phyloP scores from a whole-genome alignment of 1,139 yeast genomes.

The Komagataea norvegica region DNA sequence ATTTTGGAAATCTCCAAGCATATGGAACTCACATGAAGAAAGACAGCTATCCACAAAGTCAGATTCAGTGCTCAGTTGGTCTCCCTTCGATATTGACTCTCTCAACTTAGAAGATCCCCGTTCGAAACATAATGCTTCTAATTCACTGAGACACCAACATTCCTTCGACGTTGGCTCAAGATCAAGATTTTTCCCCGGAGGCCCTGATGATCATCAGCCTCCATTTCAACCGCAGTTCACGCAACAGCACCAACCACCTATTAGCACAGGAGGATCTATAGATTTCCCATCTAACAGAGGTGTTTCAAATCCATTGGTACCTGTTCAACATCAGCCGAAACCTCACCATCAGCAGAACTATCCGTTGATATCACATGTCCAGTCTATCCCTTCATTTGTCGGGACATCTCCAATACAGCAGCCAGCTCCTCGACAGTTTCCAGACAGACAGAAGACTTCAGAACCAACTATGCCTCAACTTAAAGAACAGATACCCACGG shows the following conservation, averaged over 20 bases:
- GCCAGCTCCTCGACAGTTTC: background rate
- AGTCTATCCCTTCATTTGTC: background rate
- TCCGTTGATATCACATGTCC: background rate
- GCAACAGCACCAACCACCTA: constrained; percentile 12
- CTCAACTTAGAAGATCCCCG: constrained; percentile 18
- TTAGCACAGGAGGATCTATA: constrained; percentile 4
- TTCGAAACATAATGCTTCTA: background rate
- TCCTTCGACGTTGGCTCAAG: constrained; percentile 17
- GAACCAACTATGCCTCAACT: background rate
- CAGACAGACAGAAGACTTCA: background rate
- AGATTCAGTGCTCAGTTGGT: constrained; percentile 24
- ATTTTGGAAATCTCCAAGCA: constrained; percentile 20
- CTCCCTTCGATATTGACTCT: constrained; percentile 22
- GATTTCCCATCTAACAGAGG: constrained; percentile 6
- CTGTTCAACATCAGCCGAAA: constrained; percentile 1
- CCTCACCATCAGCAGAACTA: background rate
- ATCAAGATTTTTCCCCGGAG: constrained; percentile 38
- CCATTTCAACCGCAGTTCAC: constrained; percentile 13
- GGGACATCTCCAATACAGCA: constrained; percentile 1
- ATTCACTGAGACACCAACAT: constrained; percentile 7
- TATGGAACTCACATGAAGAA: constrained; percentile 22
- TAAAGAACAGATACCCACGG: background rate
- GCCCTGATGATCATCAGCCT: constrained; percentile 26
- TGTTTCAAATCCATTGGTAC: background rate
- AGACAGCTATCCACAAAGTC: constrained; percentile 24